Evolutionary conservation across 805 yeast species (phyloP).

Genomic region (Wickerhamomyces silvicola): DNA sequence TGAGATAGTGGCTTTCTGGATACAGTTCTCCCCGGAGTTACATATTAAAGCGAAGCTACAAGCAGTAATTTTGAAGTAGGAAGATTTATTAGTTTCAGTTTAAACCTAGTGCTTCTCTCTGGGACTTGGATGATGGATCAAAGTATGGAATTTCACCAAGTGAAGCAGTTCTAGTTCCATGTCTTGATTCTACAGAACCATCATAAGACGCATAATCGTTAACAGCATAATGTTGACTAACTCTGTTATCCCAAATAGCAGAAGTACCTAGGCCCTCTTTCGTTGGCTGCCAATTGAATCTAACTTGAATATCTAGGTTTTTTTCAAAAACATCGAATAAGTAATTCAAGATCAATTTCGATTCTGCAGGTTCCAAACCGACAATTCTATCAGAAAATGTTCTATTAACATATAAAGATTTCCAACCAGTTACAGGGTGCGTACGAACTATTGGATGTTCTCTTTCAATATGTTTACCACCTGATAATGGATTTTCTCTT

Average conservation of each 20-base stretch:
- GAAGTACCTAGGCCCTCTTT: no score
- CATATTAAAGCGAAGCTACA: no score
- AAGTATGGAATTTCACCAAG: conserved; percentile 48
- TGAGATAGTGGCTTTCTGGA: no score
- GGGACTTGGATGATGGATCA: conserved; percentile 42
- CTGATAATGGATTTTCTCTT: conserved; percentile 36
- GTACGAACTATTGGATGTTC: conserved; percentile 52
- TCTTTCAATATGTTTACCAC: conserved; percentile 40
- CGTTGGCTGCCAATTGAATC: no score
- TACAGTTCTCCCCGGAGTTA: no score
- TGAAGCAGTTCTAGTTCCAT: conserved; percentile 46
- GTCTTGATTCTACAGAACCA: conserved; percentile 48
- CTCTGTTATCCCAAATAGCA: no score
- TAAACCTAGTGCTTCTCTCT: conserved; percentile 46
- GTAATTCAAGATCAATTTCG: conserved; percentile 36
- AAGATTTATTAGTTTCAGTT: no score
- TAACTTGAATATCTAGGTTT: no score
- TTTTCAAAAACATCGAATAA: no score
- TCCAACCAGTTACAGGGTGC: conserved; percentile 58
- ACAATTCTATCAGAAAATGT: conserved; percentile 40
- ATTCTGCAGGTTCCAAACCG: conserved; percentile 43
- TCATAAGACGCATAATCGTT: conserved; percentile 45
- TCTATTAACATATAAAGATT: conserved; percentile 45
- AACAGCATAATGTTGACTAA: conserved; percentile 44
- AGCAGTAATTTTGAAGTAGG: no score